These are phyloP conservation scores for Populus hybrid DNA, from an alignment of 441 rosid species.

Conservation along the genomic window DNA sequence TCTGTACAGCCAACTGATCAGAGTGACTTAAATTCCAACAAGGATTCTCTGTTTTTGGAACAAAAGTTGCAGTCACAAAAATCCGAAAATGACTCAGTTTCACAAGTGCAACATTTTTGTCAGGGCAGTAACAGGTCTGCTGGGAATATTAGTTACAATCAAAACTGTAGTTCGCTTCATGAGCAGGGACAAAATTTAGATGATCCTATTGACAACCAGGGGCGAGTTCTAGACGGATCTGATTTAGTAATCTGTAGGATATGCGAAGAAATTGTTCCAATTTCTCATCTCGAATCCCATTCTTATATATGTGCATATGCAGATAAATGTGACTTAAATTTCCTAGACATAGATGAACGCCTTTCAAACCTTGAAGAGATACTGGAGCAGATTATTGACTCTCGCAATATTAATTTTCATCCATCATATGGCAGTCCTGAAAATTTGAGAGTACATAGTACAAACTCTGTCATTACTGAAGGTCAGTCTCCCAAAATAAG, in stretches of 20 bases:
- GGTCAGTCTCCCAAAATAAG: slow-evolving; percentile 67
- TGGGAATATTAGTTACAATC: slow-evolving; percentile 17
- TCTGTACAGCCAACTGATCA: slow-evolving; percentile 24
- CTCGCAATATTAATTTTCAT: slow-evolving; percentile 45
- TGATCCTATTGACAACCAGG: slow-evolving; percentile 32
- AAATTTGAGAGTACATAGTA: slow-evolving; percentile 37
- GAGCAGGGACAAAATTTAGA: slow-evolving; percentile 36
- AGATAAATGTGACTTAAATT: slow-evolving; percentile 71
- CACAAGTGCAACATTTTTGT: slow-evolving; percentile 31
- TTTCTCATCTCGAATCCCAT: slow-evolving; percentile 70
- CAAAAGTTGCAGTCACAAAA: slow-evolving; percentile 31
- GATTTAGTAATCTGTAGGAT: slow-evolving; percentile 70
- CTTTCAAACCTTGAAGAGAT: slow-evolving; percentile 72
- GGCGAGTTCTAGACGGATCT: slow-evolving; percentile 38
- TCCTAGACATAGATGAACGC: slow-evolving; percentile 67
- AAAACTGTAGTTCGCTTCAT: slow-evolving; percentile 30
- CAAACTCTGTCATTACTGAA: slow-evolving; percentile 44
- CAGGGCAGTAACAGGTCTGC: slow-evolving; percentile 20
- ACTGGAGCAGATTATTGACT: slow-evolving; percentile 72
- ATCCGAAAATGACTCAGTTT: slow-evolving; percentile 27
- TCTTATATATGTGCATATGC: slow-evolving; percentile 89
- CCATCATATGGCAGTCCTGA: slow-evolving; percentile 55
- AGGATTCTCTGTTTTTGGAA: slow-evolving; percentile 27
- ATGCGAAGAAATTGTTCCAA: slow-evolving; percentile 79
- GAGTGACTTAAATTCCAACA: slow-evolving; percentile 26